These are phyloP conservation scores for Brasenia schreberi DNA, from an alignment of 164 flowering plant genomes.

Conservation along the genomic window DNA sequence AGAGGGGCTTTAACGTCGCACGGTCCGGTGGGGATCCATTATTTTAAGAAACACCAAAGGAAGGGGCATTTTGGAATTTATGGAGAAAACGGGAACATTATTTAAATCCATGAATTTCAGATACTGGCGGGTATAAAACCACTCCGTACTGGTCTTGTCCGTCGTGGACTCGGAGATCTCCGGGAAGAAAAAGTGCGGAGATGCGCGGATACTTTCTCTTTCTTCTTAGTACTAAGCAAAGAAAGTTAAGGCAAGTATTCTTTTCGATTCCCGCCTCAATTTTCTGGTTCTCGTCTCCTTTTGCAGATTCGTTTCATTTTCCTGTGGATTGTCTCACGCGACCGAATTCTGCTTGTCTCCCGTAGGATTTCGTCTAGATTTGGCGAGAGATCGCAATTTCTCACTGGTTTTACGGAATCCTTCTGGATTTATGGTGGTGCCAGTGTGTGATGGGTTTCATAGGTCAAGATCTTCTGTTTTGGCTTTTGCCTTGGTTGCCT, in stretches of 20 bases:
- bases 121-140: background rate
- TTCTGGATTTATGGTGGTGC: background rate
- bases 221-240: background rate
- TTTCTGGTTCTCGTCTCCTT: background rate
- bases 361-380: background rate
- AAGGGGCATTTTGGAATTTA: background rate
- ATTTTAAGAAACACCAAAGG: background rate
- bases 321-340: background rate
- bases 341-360: background rate
- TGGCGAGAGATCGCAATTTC: background rate
- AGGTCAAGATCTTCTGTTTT: background rate
- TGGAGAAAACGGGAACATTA: background rate
- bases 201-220: background rate
- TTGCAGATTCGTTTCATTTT: background rate
- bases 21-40: background rate
- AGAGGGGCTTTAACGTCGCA: too few species aligned
- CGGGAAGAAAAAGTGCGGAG: background rate
- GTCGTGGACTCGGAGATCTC: background rate
- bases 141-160: background rate
- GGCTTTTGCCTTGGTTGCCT: background rate
- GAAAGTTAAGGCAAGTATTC: too few species aligned
- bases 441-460: background rate
- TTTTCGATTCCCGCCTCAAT: background rate
- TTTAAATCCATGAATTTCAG: background rate
- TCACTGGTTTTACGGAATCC: background rate